phyloP scores from a whole-genome alignment of 2,329 filamentous ascomycete genomes.

The Aureobasidium leucospermi region DNA sequence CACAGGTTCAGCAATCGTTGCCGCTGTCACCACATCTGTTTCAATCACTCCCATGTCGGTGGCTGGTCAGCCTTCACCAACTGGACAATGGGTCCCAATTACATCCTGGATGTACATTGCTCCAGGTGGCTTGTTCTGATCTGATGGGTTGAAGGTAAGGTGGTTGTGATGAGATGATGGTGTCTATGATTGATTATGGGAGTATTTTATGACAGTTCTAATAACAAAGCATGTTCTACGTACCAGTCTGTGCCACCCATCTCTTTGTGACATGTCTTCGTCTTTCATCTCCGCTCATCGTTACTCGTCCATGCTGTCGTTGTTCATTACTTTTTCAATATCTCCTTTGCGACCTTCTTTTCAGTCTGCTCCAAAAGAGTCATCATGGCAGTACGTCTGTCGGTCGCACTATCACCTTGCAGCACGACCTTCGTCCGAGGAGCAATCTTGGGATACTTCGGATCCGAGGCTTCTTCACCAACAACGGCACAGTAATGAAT shows the following conservation, averaged over 20 bases:
- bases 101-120: conserved; percentile 12
- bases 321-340: conserved; percentile 15
- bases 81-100: background rate
- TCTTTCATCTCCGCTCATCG: background rate
- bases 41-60: background rate
- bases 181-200: background rate
- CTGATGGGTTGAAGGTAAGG: background rate
- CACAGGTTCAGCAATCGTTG: conserved; percentile 8
- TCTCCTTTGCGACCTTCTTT: conserved; percentile 19
- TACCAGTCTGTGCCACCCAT: background rate
- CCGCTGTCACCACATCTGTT: conserved; percentile 7
- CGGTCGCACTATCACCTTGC: conserved; percentile 17
- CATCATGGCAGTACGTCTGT: conserved; percentile 19
- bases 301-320: no score
- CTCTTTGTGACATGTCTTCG: background rate
- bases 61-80: conserved; percentile 1
- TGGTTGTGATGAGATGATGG: background rate
- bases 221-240: conserved; percentile 10
- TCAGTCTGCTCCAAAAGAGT: conserved; percentile 21
- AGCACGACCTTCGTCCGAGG: conserved; percentile 19
- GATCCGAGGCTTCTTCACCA: conserved; percentile 14
- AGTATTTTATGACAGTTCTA: conserved; percentile 10
- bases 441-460: conserved; percentile 16
- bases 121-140: background rate
- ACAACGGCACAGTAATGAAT: conserved; percentile 18